A percentile compares a stretch with the other conserved stretches of the same genome.
Evolutionary conservation across 2,329 filamentous ascomycete species (phyloP).

Genomic region (Claviceps maximensis): DNA sequence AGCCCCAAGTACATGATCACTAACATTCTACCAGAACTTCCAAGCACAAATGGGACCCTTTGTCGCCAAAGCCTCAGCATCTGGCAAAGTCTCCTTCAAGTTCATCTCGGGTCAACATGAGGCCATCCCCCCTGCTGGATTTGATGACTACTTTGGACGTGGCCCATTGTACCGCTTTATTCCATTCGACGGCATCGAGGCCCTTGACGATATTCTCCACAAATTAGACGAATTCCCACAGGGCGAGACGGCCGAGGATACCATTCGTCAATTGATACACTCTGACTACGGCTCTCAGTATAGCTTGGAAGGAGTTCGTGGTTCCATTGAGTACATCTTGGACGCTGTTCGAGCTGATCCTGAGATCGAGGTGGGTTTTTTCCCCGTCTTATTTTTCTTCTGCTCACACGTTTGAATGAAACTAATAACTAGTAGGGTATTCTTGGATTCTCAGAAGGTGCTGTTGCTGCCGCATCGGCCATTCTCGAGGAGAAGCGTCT

Average conservation of each 20-base stretch:
- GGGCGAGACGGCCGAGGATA: slow-evolving; percentile 39
- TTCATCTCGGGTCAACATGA: slow-evolving; percentile 39
- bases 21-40: slow-evolving; percentile 31
- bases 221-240: slow-evolving; percentile 42
- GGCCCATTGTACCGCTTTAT: slow-evolving; percentile 44
- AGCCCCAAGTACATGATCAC: not conserved
- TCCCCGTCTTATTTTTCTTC: not conserved
- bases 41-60: slow-evolving; percentile 35
- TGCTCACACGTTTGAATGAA: not conserved
- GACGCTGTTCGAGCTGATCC: slow-evolving; percentile 21
- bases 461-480: slow-evolving; percentile 39
- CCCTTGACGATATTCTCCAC: slow-evolving; percentile 32
- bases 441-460: slow-evolving; percentile 48
- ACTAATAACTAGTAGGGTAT: slow-evolving; percentile 26
- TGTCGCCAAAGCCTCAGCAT: slow-evolving; percentile 10
- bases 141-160: slow-evolving; percentile 43
- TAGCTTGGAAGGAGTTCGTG: slow-evolving; percentile 6
- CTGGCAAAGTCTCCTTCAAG: slow-evolving; percentile 23
- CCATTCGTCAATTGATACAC: slow-evolving; percentile 36
- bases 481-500: slow-evolving; percentile 36
- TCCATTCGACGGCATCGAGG: slow-evolving; percentile 28
- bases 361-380: slow-evolving; percentile 16
- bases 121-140: slow-evolving; percentile 37
- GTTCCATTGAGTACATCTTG: slow-evolving; percentile 22
- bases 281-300: not conserved